Evolutionary conservation across 192 early-diverging fungal species (phyloP), one percentile per base, ranked within the genome.

Genomic region (Coemansia sp.): DNA sequence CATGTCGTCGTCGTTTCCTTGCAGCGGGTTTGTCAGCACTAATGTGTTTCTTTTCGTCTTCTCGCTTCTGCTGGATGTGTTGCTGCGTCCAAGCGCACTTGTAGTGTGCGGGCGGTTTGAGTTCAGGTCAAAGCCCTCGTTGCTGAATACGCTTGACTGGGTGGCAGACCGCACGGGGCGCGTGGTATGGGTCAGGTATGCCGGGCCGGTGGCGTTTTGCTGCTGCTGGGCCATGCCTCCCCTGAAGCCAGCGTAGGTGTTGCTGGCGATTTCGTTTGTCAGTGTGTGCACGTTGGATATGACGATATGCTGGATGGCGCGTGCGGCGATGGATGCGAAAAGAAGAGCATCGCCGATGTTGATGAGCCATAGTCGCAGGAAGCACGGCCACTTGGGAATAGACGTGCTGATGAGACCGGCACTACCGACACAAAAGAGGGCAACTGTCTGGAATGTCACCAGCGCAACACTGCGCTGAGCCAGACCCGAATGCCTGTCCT

Each of bases 401-500:
- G 62, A 62, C 1, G 75, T 78, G 22, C 65, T 78, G 33, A 72
- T 53, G 57, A 72, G 67, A 2, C 62, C 70, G 2, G 44, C 59
- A 0, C 55, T 45, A 15, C 70, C 70, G 54, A 78, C 55, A 29
- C 68, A 28, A 11, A 78, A 55, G 25, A 70, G 68, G 0, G 60
- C 64, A 5, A 68, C 48, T 0, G 66, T 58, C 22, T 67, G 75
- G 36, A 78, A 30, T 8, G 62, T 36, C 15, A 78, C 60, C 15
- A 72, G 48, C 14, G 15, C 53, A 23, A 62, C 33, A 59, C 61
- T 68, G 11, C 75, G 65, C 62, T 65, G 65, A 5, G 53, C 25
- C 58, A 78, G 59, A 48, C 75, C 75, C 22, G 70, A 72, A 62
- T 78, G 75, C 66, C 65, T 78, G 20, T 78, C 69, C 10, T 67